phyloP scores from a whole-genome alignment of 129 eudicot species.

The Saposhnikovia divaricata region DNA sequence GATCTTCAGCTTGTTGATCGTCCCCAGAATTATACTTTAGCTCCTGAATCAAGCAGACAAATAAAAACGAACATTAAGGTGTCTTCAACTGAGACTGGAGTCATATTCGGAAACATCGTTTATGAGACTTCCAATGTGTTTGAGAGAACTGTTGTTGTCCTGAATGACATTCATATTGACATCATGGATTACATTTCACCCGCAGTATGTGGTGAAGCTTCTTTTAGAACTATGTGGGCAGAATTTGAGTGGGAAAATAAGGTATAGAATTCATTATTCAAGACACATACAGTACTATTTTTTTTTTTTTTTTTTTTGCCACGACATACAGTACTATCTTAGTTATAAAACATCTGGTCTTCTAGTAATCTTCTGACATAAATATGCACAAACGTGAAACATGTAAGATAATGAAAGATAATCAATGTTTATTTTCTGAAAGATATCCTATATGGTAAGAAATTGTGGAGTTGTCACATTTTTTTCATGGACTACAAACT shows the following conservation, averaged over 20 bases:
- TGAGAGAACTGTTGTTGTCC: slow-evolving; percentile 80
- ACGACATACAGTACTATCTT: background rate
- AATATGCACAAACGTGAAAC: background rate
- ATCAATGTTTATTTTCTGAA: background rate
- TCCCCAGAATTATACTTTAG: slow-evolving; percentile 88
- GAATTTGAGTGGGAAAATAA: slow-evolving; percentile 99
- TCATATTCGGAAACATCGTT: slow-evolving; percentile 88
- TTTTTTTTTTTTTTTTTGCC: no score
- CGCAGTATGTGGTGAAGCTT: slow-evolving; percentile 81
- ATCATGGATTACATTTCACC: slow-evolving; percentile 98
- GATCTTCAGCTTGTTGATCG: slow-evolving; percentile 97
- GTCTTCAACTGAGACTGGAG: slow-evolving; percentile 95
- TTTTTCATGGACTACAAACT: no score
- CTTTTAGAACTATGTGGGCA: slow-evolving; percentile 94
- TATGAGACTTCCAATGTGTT: slow-evolving; percentile 86
- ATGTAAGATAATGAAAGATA: background rate
- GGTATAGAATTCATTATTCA: slow-evolving; percentile 32
- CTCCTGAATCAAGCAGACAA: slow-evolving; percentile 88
- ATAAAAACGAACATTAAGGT: slow-evolving; percentile 92
- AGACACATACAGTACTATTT: background rate
- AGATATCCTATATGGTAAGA: no score
- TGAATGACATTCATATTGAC: slow-evolving; percentile 93
- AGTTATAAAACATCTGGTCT: background rate
- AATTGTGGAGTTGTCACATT: no score
- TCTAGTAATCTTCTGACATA: background rate